These are phyloP conservation scores for Coemansia sp. DNA, from an alignment of 192 early-diverging fungal species.

Conservation along the genomic window DNA sequence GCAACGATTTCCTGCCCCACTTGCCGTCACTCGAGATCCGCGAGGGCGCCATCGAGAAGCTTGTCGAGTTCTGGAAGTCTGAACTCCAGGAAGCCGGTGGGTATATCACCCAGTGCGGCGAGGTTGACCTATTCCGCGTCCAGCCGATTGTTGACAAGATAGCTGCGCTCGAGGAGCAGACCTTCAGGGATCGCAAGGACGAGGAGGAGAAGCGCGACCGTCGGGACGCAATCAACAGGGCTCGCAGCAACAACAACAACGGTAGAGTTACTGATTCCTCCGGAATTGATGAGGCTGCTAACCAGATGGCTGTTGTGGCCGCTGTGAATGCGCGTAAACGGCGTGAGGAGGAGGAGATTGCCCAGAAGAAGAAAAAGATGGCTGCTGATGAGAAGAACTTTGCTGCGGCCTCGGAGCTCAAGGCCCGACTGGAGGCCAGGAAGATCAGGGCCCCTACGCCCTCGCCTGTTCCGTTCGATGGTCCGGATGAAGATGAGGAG, in stretches of 20 bases:
- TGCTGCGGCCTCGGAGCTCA: constrained; percentile 65
- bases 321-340: constrained; percentile 49
- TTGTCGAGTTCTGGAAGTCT: constrained; percentile 89
- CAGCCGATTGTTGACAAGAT: constrained; percentile 82
- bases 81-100: constrained; percentile 72
- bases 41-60: constrained; percentile 87
- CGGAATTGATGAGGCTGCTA: constrained; percentile 30
- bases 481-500: constrained; percentile 20
- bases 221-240: constrained; percentile 14
- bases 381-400: constrained; percentile 46
- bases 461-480: neutral
- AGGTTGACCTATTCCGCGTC: constrained; percentile 71
- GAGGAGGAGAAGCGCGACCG: constrained; percentile 56
- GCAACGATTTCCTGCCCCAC: constrained; percentile 97
- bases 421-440: constrained; percentile 54
- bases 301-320: constrained; percentile 52
- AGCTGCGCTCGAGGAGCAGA: constrained; percentile 79
- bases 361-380: constrained; percentile 5
- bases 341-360: constrained; percentile 19
- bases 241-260: constrained; percentile 28
- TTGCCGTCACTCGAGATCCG: constrained; percentile 92
- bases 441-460: neutral
- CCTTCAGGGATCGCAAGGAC: constrained; percentile 69
- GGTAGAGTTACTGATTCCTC: constrained; percentile 6
- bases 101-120: constrained; percentile 83